Evolutionary conservation across 176 grass and related monocot species (phyloP).

Genomic region (Carex kokanica): DNA sequence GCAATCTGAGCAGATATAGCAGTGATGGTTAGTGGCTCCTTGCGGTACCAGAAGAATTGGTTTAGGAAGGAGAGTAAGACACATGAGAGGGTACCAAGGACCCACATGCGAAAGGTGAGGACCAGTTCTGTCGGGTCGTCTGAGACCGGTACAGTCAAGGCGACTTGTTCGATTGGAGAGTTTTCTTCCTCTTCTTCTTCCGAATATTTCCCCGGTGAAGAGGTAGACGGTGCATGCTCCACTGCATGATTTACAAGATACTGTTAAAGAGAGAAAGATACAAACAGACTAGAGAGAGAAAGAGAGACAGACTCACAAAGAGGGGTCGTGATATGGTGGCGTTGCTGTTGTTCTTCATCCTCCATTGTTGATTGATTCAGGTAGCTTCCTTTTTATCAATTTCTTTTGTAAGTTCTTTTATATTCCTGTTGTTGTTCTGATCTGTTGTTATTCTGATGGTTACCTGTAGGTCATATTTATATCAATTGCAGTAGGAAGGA

Average conservation of each 20-base stretch:
- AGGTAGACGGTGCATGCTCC: conserved; percentile 8
- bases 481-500: not conserved
- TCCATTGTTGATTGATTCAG: conserved; percentile 16
- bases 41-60: conserved; percentile 96
- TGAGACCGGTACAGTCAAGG: conserved; percentile 69
- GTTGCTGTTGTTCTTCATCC: conserved; percentile 16
- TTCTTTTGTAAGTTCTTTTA: not conserved
- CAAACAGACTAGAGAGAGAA: not conserved
- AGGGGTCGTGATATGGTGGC: conserved; percentile 42
- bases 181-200: conserved; percentile 50
- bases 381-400: not conserved
- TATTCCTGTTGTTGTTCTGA: not conserved
- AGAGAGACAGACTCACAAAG: conserved; percentile 28
- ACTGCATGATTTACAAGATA: conserved; percentile 26
- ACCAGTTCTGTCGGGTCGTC: conserved; percentile 60
- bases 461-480: not conserved
- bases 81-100: conserved; percentile 70
- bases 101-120: conserved; percentile 97
- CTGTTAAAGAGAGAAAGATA: not conserved
- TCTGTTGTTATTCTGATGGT: not conserved
- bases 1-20: conserved; percentile 94
- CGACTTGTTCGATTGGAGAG: conserved; percentile 94
- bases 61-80: conserved; percentile 81
- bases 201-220: not conserved
- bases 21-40: conserved; percentile 87